Evolutionary conservation across 148 eudicot genomes (phyloP).

Genomic region (Camellia sinensis): DNA sequence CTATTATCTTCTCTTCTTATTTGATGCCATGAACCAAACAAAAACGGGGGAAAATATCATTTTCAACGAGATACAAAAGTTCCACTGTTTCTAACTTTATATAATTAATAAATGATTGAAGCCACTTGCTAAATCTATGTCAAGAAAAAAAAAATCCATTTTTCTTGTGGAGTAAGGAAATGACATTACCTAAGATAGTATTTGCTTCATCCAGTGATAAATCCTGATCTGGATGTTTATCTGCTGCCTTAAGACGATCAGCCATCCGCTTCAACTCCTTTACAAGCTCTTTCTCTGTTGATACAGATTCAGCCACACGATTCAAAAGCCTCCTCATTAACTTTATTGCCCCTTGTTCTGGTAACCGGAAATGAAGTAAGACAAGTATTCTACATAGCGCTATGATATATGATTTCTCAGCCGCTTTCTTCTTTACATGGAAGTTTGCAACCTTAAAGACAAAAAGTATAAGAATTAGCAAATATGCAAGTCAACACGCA

Average conservation of each 20-base stretch:
- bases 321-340: conserved; percentile 60
- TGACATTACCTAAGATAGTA: conserved; percentile 57
- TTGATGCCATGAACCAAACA: not conserved
- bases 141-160: not conserved
- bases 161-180: not conserved
- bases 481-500: not conserved
- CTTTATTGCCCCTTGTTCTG: conserved; percentile 77
- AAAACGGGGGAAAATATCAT: not conserved
- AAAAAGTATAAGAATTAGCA: conserved; percentile 13
- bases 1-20: not conserved
- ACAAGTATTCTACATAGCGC: conserved; percentile 66
- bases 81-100: not conserved
- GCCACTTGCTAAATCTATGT: not conserved
- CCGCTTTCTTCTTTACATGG: conserved; percentile 62
- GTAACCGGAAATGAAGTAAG: conserved; percentile 54
- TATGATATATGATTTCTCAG: conserved; percentile 71
- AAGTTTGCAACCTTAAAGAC: conserved; percentile 50
- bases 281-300: conserved; percentile 68
- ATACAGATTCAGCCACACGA: conserved; percentile 42
- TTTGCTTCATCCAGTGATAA: conserved; percentile 53
- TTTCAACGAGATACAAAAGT: not conserved
- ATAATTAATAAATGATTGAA: not conserved
- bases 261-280: conserved; percentile 72
- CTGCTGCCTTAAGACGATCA: conserved; percentile 55
- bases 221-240: conserved; percentile 57